A percentile compares a stretch with the other conserved stretches of the same genome.
Conservation (phyloP, 2,329 filamentous ascomycete genomes). For the Epichloe aotearoae region DNA sequence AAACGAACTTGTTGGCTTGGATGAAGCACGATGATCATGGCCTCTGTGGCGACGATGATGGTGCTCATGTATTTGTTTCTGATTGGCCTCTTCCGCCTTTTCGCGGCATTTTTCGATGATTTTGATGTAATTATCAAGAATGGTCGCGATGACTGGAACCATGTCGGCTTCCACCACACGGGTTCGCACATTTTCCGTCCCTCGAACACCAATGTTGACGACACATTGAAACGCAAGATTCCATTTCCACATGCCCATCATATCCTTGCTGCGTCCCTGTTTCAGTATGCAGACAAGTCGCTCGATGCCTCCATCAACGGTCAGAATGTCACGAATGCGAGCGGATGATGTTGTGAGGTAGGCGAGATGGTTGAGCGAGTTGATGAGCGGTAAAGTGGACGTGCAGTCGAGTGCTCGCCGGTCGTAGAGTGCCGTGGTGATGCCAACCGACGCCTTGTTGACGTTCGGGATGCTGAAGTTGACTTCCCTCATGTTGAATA, state of each 20-base stretch:
- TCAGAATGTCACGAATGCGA: slow-evolving; percentile 92
- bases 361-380: slow-evolving; percentile 95
- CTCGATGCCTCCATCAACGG: slow-evolving; percentile 97
- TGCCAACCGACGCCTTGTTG: slow-evolving; percentile 98
- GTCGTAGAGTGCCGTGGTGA: slow-evolving; percentile 96
- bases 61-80: slow-evolving; percentile 47
- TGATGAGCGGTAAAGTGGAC: slow-evolving; percentile 92
- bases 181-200: slow-evolving; percentile 86
- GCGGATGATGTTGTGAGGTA: slow-evolving; percentile 97
- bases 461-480: slow-evolving; percentile 99
- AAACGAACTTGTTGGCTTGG: slow-evolving; percentile 37
- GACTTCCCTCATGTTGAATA: slow-evolving; percentile 82
- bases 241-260: slow-evolving; percentile 99
- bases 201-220: slow-evolving; percentile 90
- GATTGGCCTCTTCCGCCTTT: slow-evolving; percentile 70
- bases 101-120: slow-evolving; percentile 86
- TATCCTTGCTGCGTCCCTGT: slow-evolving; percentile 88
- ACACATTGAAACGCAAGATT: slow-evolving; percentile 98
- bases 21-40: slow-evolving; percentile 33
- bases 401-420: slow-evolving; percentile 89
- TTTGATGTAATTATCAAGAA: slow-evolving; percentile 96
- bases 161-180: slow-evolving; percentile 97
- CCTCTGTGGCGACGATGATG: slow-evolving; percentile 34
- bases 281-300: slow-evolving; percentile 94
- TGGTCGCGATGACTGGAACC: slow-evolving; percentile 96